Conservation (phyloP, 2,329 filamentous ascomycete species). For the Falciphora oryzae region DNA sequence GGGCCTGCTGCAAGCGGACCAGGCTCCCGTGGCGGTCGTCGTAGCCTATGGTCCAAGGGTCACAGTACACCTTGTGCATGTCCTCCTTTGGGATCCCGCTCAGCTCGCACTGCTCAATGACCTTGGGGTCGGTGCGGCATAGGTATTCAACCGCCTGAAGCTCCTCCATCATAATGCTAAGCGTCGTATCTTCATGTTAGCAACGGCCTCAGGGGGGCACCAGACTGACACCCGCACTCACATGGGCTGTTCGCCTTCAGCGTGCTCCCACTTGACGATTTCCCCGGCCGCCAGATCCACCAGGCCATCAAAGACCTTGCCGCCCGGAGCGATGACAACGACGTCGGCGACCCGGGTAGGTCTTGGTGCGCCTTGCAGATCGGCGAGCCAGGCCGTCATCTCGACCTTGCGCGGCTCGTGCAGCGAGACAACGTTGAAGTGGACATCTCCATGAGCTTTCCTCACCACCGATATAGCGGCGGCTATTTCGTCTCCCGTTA, state of each 20-base stretch:
- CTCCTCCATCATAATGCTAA: conserved; percentile 83
- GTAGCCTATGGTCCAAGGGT: conserved; percentile 94
- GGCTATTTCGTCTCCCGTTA: conserved; percentile 68
- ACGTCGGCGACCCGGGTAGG: conserved; percentile 74
- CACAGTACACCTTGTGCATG: conserved; percentile 95
- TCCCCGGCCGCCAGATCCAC: conserved; percentile 64
- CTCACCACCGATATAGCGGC: conserved; percentile 62
- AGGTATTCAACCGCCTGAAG: conserved; percentile 73
- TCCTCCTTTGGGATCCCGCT: conserved; percentile 74
- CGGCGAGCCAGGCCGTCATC: conserved; percentile 73
- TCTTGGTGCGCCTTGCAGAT: conserved; percentile 52
- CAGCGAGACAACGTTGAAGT: conserved; percentile 82
- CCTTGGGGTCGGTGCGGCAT: conserved; percentile 70
- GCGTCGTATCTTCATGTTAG: neutral
- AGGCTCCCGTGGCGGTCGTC: conserved; percentile 80
- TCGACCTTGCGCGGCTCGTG: conserved; percentile 80
- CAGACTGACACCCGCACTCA: conserved; percentile 28
- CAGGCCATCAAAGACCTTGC: conserved; percentile 76
- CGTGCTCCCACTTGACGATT: conserved; percentile 68
- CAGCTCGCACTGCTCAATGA: conserved; percentile 85
- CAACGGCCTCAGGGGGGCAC: neutral
- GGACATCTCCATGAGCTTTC: conserved; percentile 62
- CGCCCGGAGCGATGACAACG: conserved; percentile 72
- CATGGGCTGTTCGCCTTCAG: conserved; percentile 77
- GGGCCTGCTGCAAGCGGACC: conserved; percentile 78